Percentiles rank a stretch among this genome's conserved stretches.
Evolutionary conservation across 192 early-diverging fungal species (phyloP).

Genomic region (Mortierella hygrophila): DNA sequence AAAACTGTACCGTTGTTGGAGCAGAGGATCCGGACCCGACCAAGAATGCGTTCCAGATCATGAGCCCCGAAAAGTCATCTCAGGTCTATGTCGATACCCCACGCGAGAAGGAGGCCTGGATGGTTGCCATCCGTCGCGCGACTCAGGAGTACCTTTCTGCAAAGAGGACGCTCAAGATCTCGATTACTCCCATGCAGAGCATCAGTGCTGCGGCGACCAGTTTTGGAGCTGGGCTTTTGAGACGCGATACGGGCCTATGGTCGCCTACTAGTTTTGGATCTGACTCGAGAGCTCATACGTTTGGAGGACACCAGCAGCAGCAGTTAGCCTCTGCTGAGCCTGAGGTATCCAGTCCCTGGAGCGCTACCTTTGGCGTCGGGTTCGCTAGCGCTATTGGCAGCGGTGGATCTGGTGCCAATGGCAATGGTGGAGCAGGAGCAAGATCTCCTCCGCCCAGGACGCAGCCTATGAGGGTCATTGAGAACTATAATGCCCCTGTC

Average conservation of each 20-base stretch:
- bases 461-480: conserved; percentile 68
- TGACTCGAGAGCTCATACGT: conserved; percentile 10
- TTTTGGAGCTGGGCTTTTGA: conserved; percentile 29
- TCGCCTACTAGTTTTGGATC: conserved; percentile 14
- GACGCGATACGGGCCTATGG: conserved; percentile 43
- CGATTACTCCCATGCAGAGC: conserved; percentile 42
- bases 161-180: conserved; percentile 71
- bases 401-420: conserved; percentile 1
- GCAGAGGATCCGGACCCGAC: conserved; percentile 65
- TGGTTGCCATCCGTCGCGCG: conserved; percentile 69
- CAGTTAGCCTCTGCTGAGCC: conserved; percentile 3
- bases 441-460: background rate
- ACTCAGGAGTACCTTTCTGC: conserved; percentile 68
- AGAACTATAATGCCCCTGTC: conserved; percentile 76
- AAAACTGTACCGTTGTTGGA: conserved; percentile 66
- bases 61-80: conserved; percentile 85
- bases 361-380: background rate
- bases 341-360: conserved; percentile 2
- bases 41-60: conserved; percentile 80
- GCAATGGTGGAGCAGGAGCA: background rate
- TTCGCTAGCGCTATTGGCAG: background rate
- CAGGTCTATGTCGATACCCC: conserved; percentile 73
- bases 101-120: conserved; percentile 73
- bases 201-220: conserved; percentile 37
- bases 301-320: conserved; percentile 1